phyloP scores from a whole-genome alignment of 2,329 filamentous ascomycete species.

The Huntiella decipiens region DNA sequence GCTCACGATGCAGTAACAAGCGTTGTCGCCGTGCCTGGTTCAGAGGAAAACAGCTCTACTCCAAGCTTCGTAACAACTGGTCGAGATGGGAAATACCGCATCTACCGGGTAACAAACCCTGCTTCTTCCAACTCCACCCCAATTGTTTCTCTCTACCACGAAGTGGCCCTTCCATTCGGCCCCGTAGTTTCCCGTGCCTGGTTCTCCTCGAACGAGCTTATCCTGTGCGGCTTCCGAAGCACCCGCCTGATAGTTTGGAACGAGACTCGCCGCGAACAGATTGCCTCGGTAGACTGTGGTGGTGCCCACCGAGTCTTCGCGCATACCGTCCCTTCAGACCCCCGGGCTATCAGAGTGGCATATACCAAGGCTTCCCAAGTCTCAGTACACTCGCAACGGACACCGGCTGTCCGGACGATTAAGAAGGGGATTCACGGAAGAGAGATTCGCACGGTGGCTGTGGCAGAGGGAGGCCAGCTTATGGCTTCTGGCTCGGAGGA shows the following conservation, averaged over 20 bases:
- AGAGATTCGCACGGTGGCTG: constrained; percentile 46
- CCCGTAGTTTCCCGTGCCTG: constrained; percentile 58
- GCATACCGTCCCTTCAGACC: constrained; percentile 14
- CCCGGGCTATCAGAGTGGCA: constrained; percentile 32
- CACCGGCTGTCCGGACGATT: constrained; percentile 12
- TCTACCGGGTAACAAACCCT: constrained; percentile 29
- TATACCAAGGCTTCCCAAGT: constrained; percentile 53
- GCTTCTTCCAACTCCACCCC: constrained; percentile 7
- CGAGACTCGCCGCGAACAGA: constrained; percentile 47
- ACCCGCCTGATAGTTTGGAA: constrained; percentile 71
- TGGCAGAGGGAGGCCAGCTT: constrained; percentile 15
- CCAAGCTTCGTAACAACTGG: constrained; percentile 49
- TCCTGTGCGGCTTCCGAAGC: constrained; percentile 65
- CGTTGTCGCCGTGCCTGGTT: constrained; percentile 30
- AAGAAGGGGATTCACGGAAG: constrained; percentile 59
- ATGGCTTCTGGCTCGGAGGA: constrained; percentile 56
- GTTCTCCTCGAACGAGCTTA: constrained; percentile 37
- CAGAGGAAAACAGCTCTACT: constrained; percentile 12
- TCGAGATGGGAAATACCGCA: constrained; percentile 56
- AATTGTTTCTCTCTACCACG: constrained; percentile 35
- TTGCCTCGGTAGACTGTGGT: constrained; percentile 60
- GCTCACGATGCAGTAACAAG: constrained; percentile 45
- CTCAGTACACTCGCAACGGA: constrained; percentile 26
- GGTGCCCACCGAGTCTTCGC: constrained; percentile 67
- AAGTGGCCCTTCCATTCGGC: constrained; percentile 49